phyloP scores from a whole-genome alignment of 2,329 filamentous ascomycete genomes.

The Epichloe sibirici region DNA sequence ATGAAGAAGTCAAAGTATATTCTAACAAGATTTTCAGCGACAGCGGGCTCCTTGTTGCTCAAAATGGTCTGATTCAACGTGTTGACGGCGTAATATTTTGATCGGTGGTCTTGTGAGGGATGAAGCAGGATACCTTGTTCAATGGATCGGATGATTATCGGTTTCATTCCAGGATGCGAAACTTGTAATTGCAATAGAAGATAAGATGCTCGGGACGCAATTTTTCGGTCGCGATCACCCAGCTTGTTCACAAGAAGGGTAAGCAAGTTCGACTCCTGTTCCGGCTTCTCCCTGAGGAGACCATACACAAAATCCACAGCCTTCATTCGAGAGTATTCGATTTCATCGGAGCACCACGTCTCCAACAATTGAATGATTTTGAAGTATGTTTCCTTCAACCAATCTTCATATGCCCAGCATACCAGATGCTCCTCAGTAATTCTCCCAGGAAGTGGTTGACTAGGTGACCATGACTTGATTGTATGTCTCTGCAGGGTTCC shows the following conservation, averaged over 20 bases:
- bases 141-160: slow-evolving; percentile 69
- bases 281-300: slow-evolving; percentile 85
- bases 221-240: slow-evolving; percentile 89
- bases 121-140: slow-evolving; percentile 82
- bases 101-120: slow-evolving; percentile 74
- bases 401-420: slow-evolving; percentile 86
- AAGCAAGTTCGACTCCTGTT: slow-evolving; percentile 90
- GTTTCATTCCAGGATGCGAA: slow-evolving; percentile 87
- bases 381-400: slow-evolving; percentile 89
- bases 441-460: slow-evolving; percentile 60
- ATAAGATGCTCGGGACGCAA: slow-evolving; percentile 86
- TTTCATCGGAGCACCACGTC: slow-evolving; percentile 86
- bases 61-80: slow-evolving; percentile 95
- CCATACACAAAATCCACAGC: slow-evolving; percentile 88
- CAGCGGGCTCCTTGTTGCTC: slow-evolving; percentile 66
- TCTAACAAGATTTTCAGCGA: slow-evolving; percentile 69
- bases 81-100: slow-evolving; percentile 92
- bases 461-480: slow-evolving; percentile 48
- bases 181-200: slow-evolving; percentile 83
- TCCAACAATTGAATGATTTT: slow-evolving; percentile 86
- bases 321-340: slow-evolving; percentile 80
- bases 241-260: slow-evolving; percentile 91
- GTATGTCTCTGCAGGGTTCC: slow-evolving; percentile 53
- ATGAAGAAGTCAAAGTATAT: slow-evolving; percentile 92
- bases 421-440: slow-evolving; percentile 70